Base-by-base conservation (phyloP, 768 basidiomycete species). In the Postia placenta region DNA sequence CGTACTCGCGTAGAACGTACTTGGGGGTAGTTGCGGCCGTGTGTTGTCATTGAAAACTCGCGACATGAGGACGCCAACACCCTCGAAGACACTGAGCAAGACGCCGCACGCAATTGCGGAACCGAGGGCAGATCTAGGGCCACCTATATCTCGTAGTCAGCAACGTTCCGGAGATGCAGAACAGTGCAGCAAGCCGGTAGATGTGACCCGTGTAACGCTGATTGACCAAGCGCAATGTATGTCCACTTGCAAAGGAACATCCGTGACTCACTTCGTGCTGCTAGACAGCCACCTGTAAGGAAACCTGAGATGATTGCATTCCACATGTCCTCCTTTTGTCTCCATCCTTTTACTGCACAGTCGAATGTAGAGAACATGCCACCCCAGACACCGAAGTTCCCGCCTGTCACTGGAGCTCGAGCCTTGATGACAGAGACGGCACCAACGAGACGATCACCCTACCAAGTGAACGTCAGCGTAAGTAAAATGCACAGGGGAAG, bases 331-430 rank as follows among this genome's bases (percentile, higher is more conserved):
- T 96, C 93, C 66, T 97, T 96, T 73, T 96, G 92, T 65, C 93
- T 78, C 74, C 82, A 91, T 12, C 92, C 91, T 70, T 99, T 98
- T 58, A 99, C 87, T 0, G 93, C 93, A 67, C 96, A 99, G 68
- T 98, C 96, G 59, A 96, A 99, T 27, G 92, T 89, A 39, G 93
- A 97, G 68, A 99, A 99, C 83, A 99, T 87, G 57, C 95, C 96
- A 64, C 95, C 90, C 88, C 90, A 92, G 14, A 91, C 86, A 59
- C 88, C 87, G 65, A 95, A 96, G 71, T 97, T 95, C 24, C 95
- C 96, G 43, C 96, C 96, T 11, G 94, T 92, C 23, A 99, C 96
- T 3, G 96, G 96, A 52, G 96, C 95, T 49, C 96, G 81, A 20
- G 96, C 94, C 74, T 98, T 98, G 74, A 98, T 91, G 28, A 92